Conservation (phyloP, 441 rosid genomes). For the Arabidopsis hybrid region DNA sequence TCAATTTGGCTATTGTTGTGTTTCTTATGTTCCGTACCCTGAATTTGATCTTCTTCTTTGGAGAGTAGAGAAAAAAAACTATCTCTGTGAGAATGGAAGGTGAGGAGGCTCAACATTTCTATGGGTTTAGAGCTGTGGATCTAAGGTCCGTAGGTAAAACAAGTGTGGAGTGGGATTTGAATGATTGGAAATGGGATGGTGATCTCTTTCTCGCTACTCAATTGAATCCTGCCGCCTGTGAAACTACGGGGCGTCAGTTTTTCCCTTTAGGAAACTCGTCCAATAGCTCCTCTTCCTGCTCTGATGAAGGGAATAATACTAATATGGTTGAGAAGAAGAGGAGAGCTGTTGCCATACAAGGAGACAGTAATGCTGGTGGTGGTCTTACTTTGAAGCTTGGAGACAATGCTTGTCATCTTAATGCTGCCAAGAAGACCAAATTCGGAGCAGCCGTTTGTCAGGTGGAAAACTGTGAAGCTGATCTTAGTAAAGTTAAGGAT, state of each 20-base stretch:
- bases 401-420: constrained; percentile 22
- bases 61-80: not conserved
- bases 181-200: constrained; percentile 99
- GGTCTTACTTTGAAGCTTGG: constrained; percentile 20
- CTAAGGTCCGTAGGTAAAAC: constrained; percentile 67
- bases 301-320: constrained; percentile 70
- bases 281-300: constrained; percentile 79
- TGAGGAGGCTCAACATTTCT: constrained; percentile 22
- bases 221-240: constrained; percentile 56
- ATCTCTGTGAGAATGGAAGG: constrained; percentile 19
- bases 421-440: constrained; percentile 72
- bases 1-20: constrained; percentile 10
- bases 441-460: constrained; percentile 72
- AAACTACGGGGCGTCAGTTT: constrained; percentile 50
- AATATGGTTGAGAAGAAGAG: constrained; percentile 57
- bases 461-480: constrained; percentile 93
- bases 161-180: constrained; percentile 85
- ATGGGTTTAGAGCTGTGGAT: constrained; percentile 44
- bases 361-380: not conserved
- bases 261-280: constrained; percentile 69
- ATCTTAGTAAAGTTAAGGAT: constrained; percentile 90
- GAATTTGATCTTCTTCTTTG: constrained; percentile 8
- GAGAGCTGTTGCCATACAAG: constrained; percentile 62
- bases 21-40: constrained; percentile 12
- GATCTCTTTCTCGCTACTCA: constrained; percentile 88